Evolutionary conservation across 2,329 filamentous ascomycete species (phyloP).

Genomic region (Phialocephala sp.): DNA sequence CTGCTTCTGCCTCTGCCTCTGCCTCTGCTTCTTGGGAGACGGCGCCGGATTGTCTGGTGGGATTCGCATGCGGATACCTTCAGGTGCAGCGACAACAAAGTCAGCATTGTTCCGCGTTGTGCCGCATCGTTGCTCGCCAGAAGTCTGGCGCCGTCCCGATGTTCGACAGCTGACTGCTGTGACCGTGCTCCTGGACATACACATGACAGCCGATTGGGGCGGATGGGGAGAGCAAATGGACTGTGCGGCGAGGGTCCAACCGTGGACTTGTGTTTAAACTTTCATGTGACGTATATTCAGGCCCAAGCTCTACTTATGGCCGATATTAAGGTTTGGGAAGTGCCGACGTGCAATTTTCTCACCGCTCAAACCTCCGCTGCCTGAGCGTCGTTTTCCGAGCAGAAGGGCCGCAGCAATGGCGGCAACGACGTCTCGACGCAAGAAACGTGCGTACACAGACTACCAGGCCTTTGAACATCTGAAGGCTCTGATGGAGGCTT

Average conservation of each 20-base stretch:
- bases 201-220: not conserved
- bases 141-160: not conserved
- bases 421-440: no score
- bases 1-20: no score
- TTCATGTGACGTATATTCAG: conserved; percentile 5
- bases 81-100: not conserved
- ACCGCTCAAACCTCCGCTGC: not conserved
- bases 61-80: not conserved
- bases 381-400: not conserved
- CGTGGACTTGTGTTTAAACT: not conserved
- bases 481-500: not conserved
- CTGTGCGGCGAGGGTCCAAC: not conserved
- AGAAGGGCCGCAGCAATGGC: no score
- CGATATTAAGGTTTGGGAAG: not conserved
- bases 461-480: not conserved
- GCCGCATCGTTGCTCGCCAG: not conserved
- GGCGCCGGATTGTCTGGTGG: not conserved
- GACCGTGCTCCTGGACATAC: not conserved
- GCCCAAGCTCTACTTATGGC: not conserved
- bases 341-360: not conserved
- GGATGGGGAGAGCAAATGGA: not conserved
- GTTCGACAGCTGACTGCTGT: not conserved
- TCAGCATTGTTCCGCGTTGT: not conserved
- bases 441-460: no score
- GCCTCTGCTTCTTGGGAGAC: not conserved